phyloP scores from a whole-genome alignment of 352 stramenopile genomes.

The Pythium apleroticum region DNA sequence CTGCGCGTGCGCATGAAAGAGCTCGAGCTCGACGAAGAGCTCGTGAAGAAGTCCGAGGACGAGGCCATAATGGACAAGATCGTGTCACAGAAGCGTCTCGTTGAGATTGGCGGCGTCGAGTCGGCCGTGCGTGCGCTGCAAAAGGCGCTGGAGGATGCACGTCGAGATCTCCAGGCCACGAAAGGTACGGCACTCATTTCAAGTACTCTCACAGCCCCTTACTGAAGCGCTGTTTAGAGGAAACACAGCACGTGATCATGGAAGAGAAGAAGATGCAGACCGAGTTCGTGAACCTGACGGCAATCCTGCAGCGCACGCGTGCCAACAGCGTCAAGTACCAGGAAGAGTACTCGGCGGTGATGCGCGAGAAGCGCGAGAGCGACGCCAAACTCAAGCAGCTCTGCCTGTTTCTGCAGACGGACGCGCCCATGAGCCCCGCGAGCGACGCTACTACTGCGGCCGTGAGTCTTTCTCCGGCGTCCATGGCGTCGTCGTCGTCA shows the following conservation, averaged over 20 bases:
- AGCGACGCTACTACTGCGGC: background rate
- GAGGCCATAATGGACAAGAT: slow-evolving; percentile 55
- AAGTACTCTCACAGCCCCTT: background rate
- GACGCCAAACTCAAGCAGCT: slow-evolving; percentile 58
- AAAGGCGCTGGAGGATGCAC: slow-evolving; percentile 49
- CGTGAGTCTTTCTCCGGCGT: background rate
- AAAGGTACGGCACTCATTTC: slow-evolving; percentile 48
- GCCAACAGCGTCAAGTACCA: slow-evolving; percentile 45
- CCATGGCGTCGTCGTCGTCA: background rate
- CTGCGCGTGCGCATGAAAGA: slow-evolving; percentile 57
- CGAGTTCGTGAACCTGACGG: slow-evolving; percentile 43
- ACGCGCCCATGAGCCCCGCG: slow-evolving; percentile 8
- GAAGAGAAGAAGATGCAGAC: slow-evolving; percentile 60
- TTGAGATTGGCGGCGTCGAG: slow-evolving; percentile 66
- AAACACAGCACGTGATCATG: slow-evolving; percentile 43
- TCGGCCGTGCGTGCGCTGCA: slow-evolving; percentile 54
- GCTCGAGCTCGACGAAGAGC: slow-evolving; percentile 58
- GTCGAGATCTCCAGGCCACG: slow-evolving; percentile 49
- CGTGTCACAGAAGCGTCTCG: slow-evolving; percentile 55
- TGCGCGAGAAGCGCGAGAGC: slow-evolving; percentile 49
- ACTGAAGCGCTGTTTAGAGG: slow-evolving; percentile 29
- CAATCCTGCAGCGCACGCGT: slow-evolving; percentile 35
- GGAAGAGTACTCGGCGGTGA: slow-evolving; percentile 44
- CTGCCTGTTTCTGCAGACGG: slow-evolving; percentile 48
- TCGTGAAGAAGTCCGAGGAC: slow-evolving; percentile 44